phyloP scores from a whole-genome alignment of 768 basidiomycete species.

The Pleurotus tuber-regium region DNA sequence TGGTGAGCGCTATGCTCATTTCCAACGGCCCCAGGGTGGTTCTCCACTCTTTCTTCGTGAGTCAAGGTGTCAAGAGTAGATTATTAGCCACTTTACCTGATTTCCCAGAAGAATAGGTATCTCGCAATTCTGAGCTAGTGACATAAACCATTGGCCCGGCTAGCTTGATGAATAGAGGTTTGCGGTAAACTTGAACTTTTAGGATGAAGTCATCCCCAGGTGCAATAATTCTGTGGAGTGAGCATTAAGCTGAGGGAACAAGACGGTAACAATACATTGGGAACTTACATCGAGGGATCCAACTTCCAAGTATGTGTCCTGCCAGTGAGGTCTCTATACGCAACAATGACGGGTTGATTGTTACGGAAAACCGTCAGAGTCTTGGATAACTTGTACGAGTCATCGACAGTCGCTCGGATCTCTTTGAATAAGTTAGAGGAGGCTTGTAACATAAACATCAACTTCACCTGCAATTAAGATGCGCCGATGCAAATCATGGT shows the following conservation, averaged over 20 bases:
- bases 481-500: not conserved
- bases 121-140: not conserved
- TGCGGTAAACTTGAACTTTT: not conserved
- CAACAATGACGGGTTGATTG: not conserved
- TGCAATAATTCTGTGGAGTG: not conserved
- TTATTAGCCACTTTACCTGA: not conserved
- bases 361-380: not conserved
- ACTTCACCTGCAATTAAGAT: not conserved
- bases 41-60: not conserved
- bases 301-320: not conserved
- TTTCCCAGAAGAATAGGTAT: not conserved
- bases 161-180: not conserved
- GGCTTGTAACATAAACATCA: not conserved
- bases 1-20: not conserved
- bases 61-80: not conserved
- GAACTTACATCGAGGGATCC: not conserved
- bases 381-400: not conserved
- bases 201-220: not conserved
- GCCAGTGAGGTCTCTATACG: not conserved
- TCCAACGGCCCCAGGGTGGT: not conserved
- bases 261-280: not conserved
- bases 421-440: not conserved
- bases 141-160: not conserved
- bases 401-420: not conserved
- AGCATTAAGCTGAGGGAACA: not conserved